Base-by-base conservation (phyloP, 164 flowering plant species). In the Berberis thunbergii region DNA sequence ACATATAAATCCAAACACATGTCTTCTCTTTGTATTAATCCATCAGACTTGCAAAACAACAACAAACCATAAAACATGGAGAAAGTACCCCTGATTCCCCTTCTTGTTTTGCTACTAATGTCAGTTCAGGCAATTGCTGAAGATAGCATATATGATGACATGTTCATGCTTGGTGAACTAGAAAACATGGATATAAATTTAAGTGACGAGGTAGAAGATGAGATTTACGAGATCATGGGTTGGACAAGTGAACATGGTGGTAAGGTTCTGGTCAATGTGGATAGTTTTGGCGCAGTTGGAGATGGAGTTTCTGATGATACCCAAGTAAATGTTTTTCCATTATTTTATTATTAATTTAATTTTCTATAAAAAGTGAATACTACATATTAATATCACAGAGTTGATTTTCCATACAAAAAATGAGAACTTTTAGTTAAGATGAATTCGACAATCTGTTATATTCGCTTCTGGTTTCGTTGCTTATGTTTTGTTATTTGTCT, bases 301-400 rank as follows among this genome's bases (percentile, higher is more conserved):
- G 91, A 94, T 85, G 99, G 97, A 54, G 72, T 79, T 67, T 64
- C 96, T 52, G 99, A 94, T 86, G 97, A 94, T 73, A 91, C 99
- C 13, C 75, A 83, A 93, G 97, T 88, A 60, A 71, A 7, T 46
- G 26, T 26, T 26, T 26, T 26, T 26, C 26, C 26, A 26, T 26
- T 26, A 26, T 26, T 26, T 26, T 26, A 26, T 26, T 26, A 26
- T 26, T 26, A 26, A 26, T 26, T 26, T 26, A 26, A 26, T 26
- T 26, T 26, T 26, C 26, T 26, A 26, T 26, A 26, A 26, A 26
- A 26, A 26, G 26, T 26, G 26, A 26, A 26, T 26, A 26, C 26
- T 26, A 26, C 26, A 26, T n/a, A n/a, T n/a, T n/a, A n/a, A n/a
- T n/a, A n/a, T 26, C 26, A 26, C 26, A 26, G 26, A 26, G 26